Base-by-base conservation (phyloP, 1,284 basidiomycete species). In the Cryptococcus sp. region DNA sequence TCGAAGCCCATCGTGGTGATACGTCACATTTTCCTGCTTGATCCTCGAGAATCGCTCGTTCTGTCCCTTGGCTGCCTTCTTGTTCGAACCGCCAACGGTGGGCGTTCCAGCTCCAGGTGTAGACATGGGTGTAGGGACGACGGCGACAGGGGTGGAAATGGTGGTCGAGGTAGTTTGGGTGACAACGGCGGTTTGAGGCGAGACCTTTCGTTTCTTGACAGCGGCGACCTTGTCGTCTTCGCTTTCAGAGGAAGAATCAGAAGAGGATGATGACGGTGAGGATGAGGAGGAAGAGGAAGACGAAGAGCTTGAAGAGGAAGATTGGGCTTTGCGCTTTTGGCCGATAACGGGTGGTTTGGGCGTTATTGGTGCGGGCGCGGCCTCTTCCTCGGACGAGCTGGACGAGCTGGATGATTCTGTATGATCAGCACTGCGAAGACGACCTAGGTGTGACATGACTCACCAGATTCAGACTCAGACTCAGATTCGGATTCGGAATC, bases 31-130 rank as follows among this genome's bases (percentile, higher is more conserved):
- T 21, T 84, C 81, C 2, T 78, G 73, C 68, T 93, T 86, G 52
- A 97, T 82, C 28, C 94, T 79, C 67, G 85, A 83, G 76, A 97
- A 97, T 24, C 86, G 83, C 48, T 66, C 59, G 23, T 73, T 70
- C 40, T 69, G 71, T 7, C 58, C 46, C 48, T 58, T 43, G 48
- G 59, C 25, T 54, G 50, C 32, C 61, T 51, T 23, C 52, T 53
- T 24, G 48, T 48, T 51, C 50, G 51, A 46, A 35, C 25, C 41
- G 25, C n/a, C 12, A 2, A 57, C 57, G 11, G 62, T 50, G 14
- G 47, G 41, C 22, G 26, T 32, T 7, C 37, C 41, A 9, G 59
- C n/a, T n/a, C n/a, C n/a, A 46, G 18, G 60, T 51, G 51, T 48
- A 9, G 56, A 21, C 18, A 55, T 37, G 25, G 56, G 24, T 22